These are phyloP conservation scores for Tulasnella sp. DNA, from an alignment of 768 basidiomycete species.

Conservation along the genomic window DNA sequence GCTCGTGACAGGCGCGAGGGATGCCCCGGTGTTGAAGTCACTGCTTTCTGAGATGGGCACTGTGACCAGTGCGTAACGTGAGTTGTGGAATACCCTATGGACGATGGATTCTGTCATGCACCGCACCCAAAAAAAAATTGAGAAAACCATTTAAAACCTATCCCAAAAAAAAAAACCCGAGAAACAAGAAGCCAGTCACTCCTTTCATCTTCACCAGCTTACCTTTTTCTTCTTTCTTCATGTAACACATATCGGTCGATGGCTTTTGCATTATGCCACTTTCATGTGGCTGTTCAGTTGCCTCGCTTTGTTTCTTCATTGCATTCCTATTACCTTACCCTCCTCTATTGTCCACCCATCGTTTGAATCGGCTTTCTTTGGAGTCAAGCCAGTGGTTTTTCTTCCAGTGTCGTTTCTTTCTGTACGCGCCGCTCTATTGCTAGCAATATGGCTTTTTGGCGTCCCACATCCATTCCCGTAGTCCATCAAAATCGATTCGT, in stretches of 20 bases:
- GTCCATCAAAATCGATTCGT: no score
- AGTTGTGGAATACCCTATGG: conserved; percentile 13
- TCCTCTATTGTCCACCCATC: no score
- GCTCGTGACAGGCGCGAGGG: conserved; percentile 67
- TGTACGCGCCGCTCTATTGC: no score
- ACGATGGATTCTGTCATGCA: conserved; percentile 21
- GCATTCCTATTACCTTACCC: no score
- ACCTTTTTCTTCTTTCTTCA: conserved; percentile 12
- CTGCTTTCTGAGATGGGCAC: conserved; percentile 43
- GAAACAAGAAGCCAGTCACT: conserved; percentile 11
- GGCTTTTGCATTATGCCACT: conserved; percentile 24
- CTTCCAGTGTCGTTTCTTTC: no score
- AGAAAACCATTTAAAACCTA: not conserved
- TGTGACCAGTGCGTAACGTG: conserved; percentile 14
- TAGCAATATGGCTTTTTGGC: no score
- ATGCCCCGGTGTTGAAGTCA: conserved; percentile 34
- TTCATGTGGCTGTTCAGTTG: no score
- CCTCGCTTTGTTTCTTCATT: no score
- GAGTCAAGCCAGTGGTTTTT: no score
- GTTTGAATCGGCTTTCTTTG: no score
- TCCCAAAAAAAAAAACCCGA: conserved; percentile 21
- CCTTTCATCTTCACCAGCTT: conserved; percentile 9
- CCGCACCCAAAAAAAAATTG: conserved; percentile 24
- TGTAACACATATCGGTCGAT: conserved; percentile 18
- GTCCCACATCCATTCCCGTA: no score